Base-by-base conservation (phyloP, 1,284 basidiomycete species). In the Rhodotorula sp. region DNA sequence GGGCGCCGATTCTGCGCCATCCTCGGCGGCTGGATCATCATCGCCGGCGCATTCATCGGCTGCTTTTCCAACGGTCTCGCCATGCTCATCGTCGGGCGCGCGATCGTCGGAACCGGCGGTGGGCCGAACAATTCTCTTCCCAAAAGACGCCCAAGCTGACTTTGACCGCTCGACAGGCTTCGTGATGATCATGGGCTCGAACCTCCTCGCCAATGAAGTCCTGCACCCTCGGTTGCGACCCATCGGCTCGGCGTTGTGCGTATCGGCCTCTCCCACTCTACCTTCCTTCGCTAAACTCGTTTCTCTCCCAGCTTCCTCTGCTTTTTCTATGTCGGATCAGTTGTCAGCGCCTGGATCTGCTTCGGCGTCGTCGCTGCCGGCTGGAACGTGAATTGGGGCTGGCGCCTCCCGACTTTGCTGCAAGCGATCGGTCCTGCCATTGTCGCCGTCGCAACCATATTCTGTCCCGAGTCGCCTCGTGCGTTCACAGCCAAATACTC, bases 291-390 rank as follows among this genome's bases (percentile, higher is more conserved):
- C n/a, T n/a, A n/a, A n/a, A n/a, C n/a, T n/a, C n/a, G n/a, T n/a
- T n/a, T n/a, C n/a, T n/a, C n/a, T n/a, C n/a, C n/a, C n/a, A n/a
- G n/a, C 24, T 46, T 58, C 56, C 44, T 58, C 44, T 13, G 17
- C 27, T 58, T 58, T 49, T 86, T 85, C 85, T 85, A 80, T 73
- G 78, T 76, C 79, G 84, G 84, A 20, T 78, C 83, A 47, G 67
- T 70, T 60, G 85, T 87, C 69, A 89, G 89, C 39, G 89, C 89
- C 1, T 91, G 89, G 89, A 82, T 87, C 0, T 88, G 88, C 2
- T 91, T 86, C 78, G 75, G 80, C 46, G 85, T 76, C 75, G 55
- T 69, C 29, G 56, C 47, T 27, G 49, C 24, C 7, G 44, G 59
- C 24, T 29, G 29, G 52, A 29, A 27, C 55, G 17, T 27, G n/a